Conservation (phyloP, 805 yeast species). For the Grigorovia yakushimaensis region DNA sequence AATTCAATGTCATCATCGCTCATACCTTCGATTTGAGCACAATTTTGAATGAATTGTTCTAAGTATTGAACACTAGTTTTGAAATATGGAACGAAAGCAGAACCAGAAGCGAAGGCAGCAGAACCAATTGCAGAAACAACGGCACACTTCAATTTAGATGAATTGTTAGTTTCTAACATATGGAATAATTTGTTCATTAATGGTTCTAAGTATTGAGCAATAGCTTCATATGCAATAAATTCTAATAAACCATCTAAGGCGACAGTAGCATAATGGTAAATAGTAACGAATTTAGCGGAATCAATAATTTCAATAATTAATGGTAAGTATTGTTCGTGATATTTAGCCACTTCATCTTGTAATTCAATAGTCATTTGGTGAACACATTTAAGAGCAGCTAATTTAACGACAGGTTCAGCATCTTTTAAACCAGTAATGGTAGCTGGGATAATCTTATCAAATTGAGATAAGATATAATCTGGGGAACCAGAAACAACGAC, state of each 20-base stretch:
- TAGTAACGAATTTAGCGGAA: slow-evolving; percentile 68
- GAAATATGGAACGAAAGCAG: slow-evolving; percentile 78
- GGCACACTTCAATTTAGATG: slow-evolving; percentile 61
- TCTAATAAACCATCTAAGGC: slow-evolving; percentile 90
- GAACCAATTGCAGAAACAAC: slow-evolving; percentile 95
- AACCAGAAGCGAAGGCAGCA: slow-evolving; percentile 92
- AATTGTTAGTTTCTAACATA: slow-evolving; percentile 69
- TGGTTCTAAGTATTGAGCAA: slow-evolving; percentile 72
- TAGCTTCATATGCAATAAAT: slow-evolving; percentile 80
- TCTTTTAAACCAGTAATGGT: slow-evolving; percentile 72
- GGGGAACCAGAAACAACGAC: slow-evolving; percentile 89
- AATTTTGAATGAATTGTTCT: slow-evolving; percentile 69
- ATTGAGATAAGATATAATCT: slow-evolving; percentile 71
- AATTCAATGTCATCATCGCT: slow-evolving; percentile 85
- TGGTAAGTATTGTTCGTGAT: slow-evolving; percentile 76
- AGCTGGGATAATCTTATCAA: slow-evolving; percentile 62
- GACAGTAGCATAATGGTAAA: slow-evolving; percentile 82
- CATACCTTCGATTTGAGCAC: slow-evolving; percentile 62
- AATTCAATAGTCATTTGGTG: slow-evolving; percentile 72
- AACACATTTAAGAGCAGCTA: slow-evolving; percentile 78
- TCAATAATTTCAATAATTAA: slow-evolving; percentile 81
- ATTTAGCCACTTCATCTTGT: slow-evolving; percentile 75
- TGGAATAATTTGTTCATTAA: slow-evolving; percentile 81
- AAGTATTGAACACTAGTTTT: slow-evolving; percentile 68
- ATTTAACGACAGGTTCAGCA: slow-evolving; percentile 60